phyloP scores from a whole-genome alignment of 768 basidiomycete species.

The Termitomyces sp. region DNA sequence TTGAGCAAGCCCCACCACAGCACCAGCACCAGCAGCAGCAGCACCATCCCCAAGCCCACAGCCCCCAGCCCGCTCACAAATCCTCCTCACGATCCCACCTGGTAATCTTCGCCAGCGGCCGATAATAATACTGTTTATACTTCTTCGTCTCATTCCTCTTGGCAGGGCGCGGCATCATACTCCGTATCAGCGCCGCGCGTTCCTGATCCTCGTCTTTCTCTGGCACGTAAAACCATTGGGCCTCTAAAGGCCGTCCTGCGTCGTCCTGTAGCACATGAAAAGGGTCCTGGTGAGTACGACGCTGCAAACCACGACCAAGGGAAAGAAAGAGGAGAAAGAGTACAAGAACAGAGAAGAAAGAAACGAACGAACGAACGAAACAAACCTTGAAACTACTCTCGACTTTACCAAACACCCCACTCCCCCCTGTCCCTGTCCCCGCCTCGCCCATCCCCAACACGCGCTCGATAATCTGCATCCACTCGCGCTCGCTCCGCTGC shows the following conservation, averaged over 20 bases:
- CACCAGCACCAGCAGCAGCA: too few species aligned
- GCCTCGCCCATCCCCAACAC: conserved; percentile 43
- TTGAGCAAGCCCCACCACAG: too few species aligned
- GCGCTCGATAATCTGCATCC: conserved; percentile 42
- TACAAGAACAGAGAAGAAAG: conserved; percentile 1
- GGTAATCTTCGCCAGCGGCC: conserved; percentile 64
- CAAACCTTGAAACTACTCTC: conserved; percentile 57
- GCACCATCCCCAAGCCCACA: too few species aligned
- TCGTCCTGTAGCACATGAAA: conserved; percentile 32
- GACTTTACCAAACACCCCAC: conserved; percentile 69
- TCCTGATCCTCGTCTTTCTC: conserved; percentile 67
- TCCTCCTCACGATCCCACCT: conserved; percentile 74
- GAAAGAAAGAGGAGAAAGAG: too few species aligned
- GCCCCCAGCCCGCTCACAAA: too few species aligned
- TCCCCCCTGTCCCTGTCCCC: conserved; percentile 28
- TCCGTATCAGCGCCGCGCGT: conserved; percentile 58
- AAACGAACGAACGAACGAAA: conserved; percentile 6
- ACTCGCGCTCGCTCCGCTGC: conserved; percentile 36
- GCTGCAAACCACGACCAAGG: too few species aligned
- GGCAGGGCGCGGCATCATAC: conserved; percentile 70
- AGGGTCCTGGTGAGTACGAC: not conserved
- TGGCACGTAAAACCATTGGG: conserved; percentile 74
- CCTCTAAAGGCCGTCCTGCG: conserved; percentile 44
- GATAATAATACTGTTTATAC: conserved; percentile 82
- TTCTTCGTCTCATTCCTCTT: conserved; percentile 78